Conservation (phyloP, 257 asterid genomes). For the Anisodus acutangulus region DNA sequence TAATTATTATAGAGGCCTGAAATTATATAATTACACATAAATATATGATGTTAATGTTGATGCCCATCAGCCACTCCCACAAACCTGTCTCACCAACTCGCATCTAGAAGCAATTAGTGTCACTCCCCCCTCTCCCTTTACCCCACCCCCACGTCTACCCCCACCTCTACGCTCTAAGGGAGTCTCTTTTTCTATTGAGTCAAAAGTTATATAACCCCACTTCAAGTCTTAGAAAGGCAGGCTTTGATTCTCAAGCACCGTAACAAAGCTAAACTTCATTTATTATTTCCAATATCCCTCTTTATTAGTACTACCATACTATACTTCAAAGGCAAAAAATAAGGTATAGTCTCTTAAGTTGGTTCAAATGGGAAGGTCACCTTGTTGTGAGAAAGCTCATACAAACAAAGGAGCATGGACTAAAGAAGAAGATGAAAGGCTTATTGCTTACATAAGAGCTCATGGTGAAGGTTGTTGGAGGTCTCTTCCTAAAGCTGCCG, state of each 20-base stretch:
- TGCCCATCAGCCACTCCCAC: slow-evolving; percentile 56
- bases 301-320: neutral
- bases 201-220: slow-evolving; percentile 62
- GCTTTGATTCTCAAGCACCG: slow-evolving; percentile 49
- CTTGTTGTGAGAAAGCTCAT: slow-evolving; percentile 96
- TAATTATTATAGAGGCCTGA: too few species aligned
- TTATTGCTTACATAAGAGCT: slow-evolving; percentile 68
- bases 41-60: neutral
- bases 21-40: neutral
- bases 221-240: slow-evolving; percentile 47
- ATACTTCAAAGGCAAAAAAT: neutral
- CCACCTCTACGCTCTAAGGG: neutral
- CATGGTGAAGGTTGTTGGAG: slow-evolving; percentile 99
- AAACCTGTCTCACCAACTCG: slow-evolving; percentile 93
- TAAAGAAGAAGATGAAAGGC: slow-evolving; percentile 92
- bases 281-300: neutral
- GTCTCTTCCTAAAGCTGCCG: slow-evolving; percentile 96
- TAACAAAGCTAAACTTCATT: slow-evolving; percentile 29
- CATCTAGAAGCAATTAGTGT: slow-evolving; percentile 77
- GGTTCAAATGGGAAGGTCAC: slow-evolving; percentile 83
- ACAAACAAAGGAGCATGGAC: slow-evolving; percentile 98
- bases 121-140: neutral
- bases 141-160: neutral
- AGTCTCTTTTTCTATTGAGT: slow-evolving; percentile 39
- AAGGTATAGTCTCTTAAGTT: neutral